Evolutionary conservation across 345 rosid species (phyloP).

Genomic region (Citrus australasica): DNA sequence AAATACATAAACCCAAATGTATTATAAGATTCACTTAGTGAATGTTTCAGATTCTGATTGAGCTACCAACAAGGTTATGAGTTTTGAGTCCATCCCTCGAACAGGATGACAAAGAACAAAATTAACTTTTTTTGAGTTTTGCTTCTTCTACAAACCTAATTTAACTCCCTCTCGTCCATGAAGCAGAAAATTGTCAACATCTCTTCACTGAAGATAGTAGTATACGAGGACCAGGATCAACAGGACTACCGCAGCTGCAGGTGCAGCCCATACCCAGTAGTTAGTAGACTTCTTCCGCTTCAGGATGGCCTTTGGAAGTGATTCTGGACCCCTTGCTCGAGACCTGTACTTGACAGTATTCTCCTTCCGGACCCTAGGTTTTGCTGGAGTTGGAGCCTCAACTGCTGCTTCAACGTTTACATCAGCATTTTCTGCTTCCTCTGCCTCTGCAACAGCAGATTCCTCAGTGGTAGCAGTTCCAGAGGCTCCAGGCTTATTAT

Average conservation of each 20-base stretch:
- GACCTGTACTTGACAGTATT: slow-evolving; percentile 41
- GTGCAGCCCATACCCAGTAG: slow-evolving; percentile 66
- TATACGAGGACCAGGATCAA: slow-evolving; percentile 44
- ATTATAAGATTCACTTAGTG: slow-evolving; percentile 4
- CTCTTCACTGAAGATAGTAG: slow-evolving; percentile 41
- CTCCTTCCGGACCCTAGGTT: slow-evolving; percentile 46
- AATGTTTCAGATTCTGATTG: slow-evolving; percentile 14
- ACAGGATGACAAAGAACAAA: slow-evolving; percentile 32
- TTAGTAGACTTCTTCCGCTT: slow-evolving; percentile 69
- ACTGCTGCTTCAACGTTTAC: slow-evolving; percentile 26
- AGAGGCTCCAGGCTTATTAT: slow-evolving; percentile 24
- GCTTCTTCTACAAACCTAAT: slow-evolving; percentile 17
- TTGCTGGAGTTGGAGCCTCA: slow-evolving; percentile 28
- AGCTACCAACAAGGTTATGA: slow-evolving; percentile 29
- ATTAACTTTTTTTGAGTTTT: slow-evolving; percentile 8
- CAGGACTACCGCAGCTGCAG: slow-evolving; percentile 53
- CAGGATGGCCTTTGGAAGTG: slow-evolving; percentile 64
- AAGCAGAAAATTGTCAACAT: slow-evolving; percentile 20
- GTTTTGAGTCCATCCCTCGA: slow-evolving; percentile 37
- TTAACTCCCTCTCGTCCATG: slow-evolving; percentile 3
- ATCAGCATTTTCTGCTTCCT: slow-evolving; percentile 51
- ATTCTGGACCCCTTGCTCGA: slow-evolving; percentile 51
- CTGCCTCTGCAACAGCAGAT: slow-evolving; percentile 41
- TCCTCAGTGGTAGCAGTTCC: slow-evolving; percentile 43
- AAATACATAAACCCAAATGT: slow-evolving; percentile 18